Evolutionary conservation across 2,329 filamentous ascomycete species (phyloP), one percentile per base, ranked within the genome.

Genomic region (Fusarium sp.): DNA sequence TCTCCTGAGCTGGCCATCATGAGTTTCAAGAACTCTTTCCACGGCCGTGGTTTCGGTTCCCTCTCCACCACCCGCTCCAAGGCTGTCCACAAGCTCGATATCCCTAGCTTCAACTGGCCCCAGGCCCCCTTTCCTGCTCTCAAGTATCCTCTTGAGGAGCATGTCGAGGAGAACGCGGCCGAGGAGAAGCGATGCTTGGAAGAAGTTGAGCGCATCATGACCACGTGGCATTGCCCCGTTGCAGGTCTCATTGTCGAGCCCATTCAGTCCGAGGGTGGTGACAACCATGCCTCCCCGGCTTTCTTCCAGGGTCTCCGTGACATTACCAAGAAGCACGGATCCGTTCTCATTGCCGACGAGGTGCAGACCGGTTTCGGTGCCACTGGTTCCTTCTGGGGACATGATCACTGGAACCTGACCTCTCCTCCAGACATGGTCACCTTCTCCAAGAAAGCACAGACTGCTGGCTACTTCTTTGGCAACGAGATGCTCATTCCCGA

Each of bases 341-440:
- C 94, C 41, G 88, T 94, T 73, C 85, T 96, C 82, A 96, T 96
- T 77, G 93, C 94, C 63, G 93, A 96, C 79, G 93, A 95, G 83
- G 93, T 96, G 39, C 93, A 96, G 83, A 96, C 93, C 24, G 93
- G 78, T 80, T 90, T 95, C 57, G 93, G 93, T 78, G 93, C 93
- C n/a, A 96, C 93, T 1, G 93, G 93, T 67, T 94, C 93, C 79
- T 95, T 95, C 88, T 96, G 93, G 93, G 93, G 92, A 20, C 93
- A 96, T 82, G 93, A 95, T 76, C 93, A 95, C 88, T 96, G 93
- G 93, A 88, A 92, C 79, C 86, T 95, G 48, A 78, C 85, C 45
- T 85, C 89, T 17, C 92, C 93, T 28, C 93, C 93, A 4, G 93
- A 96, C 81, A 95, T 96, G 84, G 93, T 96, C n/a, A 95, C 93